Evolutionary conservation across 805 yeast genomes (phyloP).

Genomic region (Nakazawaea laoshanensis): DNA sequence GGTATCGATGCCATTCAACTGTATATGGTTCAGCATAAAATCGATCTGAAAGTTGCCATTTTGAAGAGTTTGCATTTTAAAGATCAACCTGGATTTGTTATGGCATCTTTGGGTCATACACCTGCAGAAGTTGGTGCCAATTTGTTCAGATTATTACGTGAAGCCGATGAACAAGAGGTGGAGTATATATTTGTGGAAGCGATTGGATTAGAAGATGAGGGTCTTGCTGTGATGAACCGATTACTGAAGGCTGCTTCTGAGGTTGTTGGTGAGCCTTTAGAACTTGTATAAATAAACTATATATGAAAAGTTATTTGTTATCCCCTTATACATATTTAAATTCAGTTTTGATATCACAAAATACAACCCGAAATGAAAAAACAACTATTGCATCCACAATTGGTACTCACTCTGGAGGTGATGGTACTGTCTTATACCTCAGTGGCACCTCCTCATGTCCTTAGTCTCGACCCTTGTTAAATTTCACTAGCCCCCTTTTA

Average conservation of each 20-base stretch:
- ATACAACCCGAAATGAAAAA: too few relatives aligned
- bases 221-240: conserved; percentile 92
- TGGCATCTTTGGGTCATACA: conserved; percentile 31
- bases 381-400: too few relatives aligned
- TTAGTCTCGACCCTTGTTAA: too few relatives aligned
- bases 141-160: conserved; percentile 64
- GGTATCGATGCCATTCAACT: conserved; percentile 27
- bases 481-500: too few relatives aligned
- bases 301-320: neutral
- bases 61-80: conserved; percentile 33
- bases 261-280: conserved; percentile 11
- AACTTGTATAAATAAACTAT: too few relatives aligned
- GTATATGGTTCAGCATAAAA: conserved; percentile 13
- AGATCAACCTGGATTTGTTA: conserved; percentile 16
- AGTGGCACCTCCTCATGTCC: too few relatives aligned
- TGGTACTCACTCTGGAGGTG: too few relatives aligned
- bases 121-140: conserved; percentile 65
- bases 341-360: too few relatives aligned
- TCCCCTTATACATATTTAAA: too few relatives aligned
- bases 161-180: conserved; percentile 58
- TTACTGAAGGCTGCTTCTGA: conserved; percentile 73
- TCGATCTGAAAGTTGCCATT: conserved; percentile 37
- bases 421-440: too few relatives aligned
- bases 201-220: conserved; percentile 65
- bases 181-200: conserved; percentile 82